Conservation (phyloP, 2,329 filamentous ascomycete species). For the Arachnopeziza araneosa region DNA sequence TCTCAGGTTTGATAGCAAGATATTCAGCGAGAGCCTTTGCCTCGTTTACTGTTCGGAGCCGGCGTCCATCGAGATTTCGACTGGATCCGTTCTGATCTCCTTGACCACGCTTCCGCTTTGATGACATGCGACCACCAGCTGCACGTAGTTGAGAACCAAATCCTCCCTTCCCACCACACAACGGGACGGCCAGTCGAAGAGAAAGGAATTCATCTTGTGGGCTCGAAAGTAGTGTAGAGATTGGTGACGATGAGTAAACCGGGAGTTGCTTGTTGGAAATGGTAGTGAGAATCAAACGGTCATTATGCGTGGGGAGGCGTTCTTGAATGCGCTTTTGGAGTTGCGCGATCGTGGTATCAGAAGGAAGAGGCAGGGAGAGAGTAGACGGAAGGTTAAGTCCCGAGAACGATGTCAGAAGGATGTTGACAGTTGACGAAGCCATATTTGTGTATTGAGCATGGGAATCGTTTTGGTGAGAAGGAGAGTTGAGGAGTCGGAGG, state of each 20-base stretch:
- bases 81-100: constrained; percentile 85
- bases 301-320: constrained; percentile 52
- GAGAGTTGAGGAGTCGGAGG: too few species aligned
- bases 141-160: constrained; percentile 96
- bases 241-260: constrained; percentile 43
- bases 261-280: constrained; percentile 68
- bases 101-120: constrained; percentile 75
- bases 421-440: constrained; percentile 59
- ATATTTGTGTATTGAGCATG: constrained; percentile 34
- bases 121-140: constrained; percentile 96
- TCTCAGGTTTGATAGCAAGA: constrained; percentile 89
- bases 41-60: constrained; percentile 86
- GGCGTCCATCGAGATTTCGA: constrained; percentile 85
- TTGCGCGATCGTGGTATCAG: constrained; percentile 59
- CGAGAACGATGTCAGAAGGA: constrained; percentile 78
- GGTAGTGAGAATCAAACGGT: constrained; percentile 73
- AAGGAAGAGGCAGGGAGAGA: constrained; percentile 66
- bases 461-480: too few species aligned
- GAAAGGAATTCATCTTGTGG: constrained; percentile 66
- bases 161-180: constrained; percentile 93
- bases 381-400: constrained; percentile 81
- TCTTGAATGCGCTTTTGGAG: constrained; percentile 58
- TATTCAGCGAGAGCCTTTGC: constrained; percentile 95
- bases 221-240: constrained; percentile 57
- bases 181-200: constrained; percentile 69